Evolutionary conservation across 148 eudicot species (phyloP), one percentile per base, ranked within the genome.

Genomic region (Cornus suecica): DNA sequence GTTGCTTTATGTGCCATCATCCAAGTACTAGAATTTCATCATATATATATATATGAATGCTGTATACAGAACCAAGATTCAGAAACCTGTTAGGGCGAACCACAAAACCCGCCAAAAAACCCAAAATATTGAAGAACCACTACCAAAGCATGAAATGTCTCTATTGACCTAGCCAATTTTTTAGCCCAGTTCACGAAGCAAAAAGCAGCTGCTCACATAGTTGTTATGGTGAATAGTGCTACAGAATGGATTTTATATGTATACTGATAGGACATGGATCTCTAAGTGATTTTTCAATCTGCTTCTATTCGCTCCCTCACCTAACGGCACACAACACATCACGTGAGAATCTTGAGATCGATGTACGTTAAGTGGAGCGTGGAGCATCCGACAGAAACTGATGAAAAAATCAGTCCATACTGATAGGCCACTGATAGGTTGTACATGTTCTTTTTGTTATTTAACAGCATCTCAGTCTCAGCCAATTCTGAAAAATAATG

Each of bases 381-480:
- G n/a, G n/a, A n/a, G n/a, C n/a, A n/a, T n/a, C n/a, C n/a, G n/a
- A n/a, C n/a, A n/a, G n/a, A n/a, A n/a, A n/a, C n/a, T n/a, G n/a
- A n/a, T n/a, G n/a, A n/a, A n/a, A n/a, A n/a, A n/a, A n/a, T n/a
- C n/a, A n/a, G n/a, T n/a, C n/a, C n/a, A 27, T 10, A 24, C 41
- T 37, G 61, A 41, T 34, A 64, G 61, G 70, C 22, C 6, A n/a
- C 70, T 45, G 77, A 74, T 62, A 42, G 70, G 37, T 37, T 65
- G 63, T 62, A 28, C 41, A 74, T 65, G 58, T 73, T 25, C 2
- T 58, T 22, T 66, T 74, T 64, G 10, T 65, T 30, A 45, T 22
- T 22, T 32, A 34, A 22, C 42, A 64, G 42, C 5, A 2, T 64
- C 63, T 5, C 77, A 20, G 66, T 27, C 27, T 58, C 16, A 74